phyloP scores from a whole-genome alignment of 2,329 filamentous ascomycete genomes.

The Elsinoe australis region DNA sequence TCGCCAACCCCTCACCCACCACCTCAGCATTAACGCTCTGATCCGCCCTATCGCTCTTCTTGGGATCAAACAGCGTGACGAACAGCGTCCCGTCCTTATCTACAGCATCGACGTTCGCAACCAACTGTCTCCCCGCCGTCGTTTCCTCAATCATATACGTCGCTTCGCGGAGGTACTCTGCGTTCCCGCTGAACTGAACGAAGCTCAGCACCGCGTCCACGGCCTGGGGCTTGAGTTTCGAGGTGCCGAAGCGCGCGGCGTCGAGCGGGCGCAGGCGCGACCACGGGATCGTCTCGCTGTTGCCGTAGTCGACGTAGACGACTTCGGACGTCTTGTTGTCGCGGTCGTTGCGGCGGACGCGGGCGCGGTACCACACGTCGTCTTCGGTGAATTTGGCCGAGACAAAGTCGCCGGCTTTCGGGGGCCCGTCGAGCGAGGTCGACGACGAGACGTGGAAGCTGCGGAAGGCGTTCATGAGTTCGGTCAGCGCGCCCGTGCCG shows the following conservation, averaged over 20 bases:
- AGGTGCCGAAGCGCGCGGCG: constrained; percentile 66
- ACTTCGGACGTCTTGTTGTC: constrained; percentile 83
- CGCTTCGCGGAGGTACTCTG: constrained; percentile 77
- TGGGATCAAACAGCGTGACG: constrained; percentile 80
- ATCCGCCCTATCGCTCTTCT: constrained; percentile 51
- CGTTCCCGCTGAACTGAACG: constrained; percentile 73
- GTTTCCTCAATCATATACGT: constrained; percentile 66
- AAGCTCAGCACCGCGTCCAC: constrained; percentile 80
- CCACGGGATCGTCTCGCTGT: constrained; percentile 85
- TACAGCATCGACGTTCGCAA: constrained; percentile 83
- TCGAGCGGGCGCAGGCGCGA: constrained; percentile 71
- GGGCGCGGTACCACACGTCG: constrained; percentile 88
- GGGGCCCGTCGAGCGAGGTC: constrained; percentile 68
- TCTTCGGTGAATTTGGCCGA: constrained; percentile 86
- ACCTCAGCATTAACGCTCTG: constrained; percentile 88
- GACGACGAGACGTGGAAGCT: constrained; percentile 79
- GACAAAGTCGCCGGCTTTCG: constrained; percentile 86
- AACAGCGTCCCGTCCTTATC: constrained; percentile 77
- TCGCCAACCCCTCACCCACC: constrained; percentile 71
- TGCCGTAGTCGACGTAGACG: constrained; percentile 92
- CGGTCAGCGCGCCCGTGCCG: constrained; percentile 75
- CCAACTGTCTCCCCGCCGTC: constrained; percentile 64
- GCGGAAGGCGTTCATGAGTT: constrained; percentile 84
- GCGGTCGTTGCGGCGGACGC: constrained; percentile 86
- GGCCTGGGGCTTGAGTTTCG: constrained; percentile 82